These are phyloP conservation scores for Aspergillus unguis DNA, from an alignment of 2,329 filamentous ascomycete species.

Conservation along the genomic window DNA sequence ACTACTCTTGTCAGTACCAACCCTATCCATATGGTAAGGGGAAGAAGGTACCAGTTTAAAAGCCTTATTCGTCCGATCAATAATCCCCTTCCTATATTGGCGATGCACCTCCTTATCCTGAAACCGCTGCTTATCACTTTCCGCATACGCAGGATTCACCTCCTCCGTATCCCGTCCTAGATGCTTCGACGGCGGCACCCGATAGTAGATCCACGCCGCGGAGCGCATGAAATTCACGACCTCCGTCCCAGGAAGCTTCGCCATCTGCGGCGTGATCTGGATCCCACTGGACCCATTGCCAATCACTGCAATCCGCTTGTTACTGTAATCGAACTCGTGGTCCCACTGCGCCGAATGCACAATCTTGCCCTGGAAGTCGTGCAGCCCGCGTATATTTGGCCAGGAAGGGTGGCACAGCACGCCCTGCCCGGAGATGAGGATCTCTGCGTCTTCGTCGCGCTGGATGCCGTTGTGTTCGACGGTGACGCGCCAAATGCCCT, in stretches of 20 bases:
- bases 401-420: slow-evolving; percentile 22
- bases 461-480: slow-evolving; percentile 27
- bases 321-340: slow-evolving; percentile 17
- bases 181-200: slow-evolving; percentile 20
- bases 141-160: slow-evolving; percentile 26
- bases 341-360: slow-evolving; percentile 35
- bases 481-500: slow-evolving; percentile 35
- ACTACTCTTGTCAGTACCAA: slow-evolving; percentile 5
- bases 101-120: slow-evolving; percentile 31
- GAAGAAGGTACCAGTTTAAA: slow-evolving; percentile 16
- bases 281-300: slow-evolving; percentile 32
- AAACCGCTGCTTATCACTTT: slow-evolving; percentile 23
- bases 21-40: neutral
- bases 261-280: slow-evolving; percentile 32
- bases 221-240: slow-evolving; percentile 30
- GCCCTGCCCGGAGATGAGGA: slow-evolving; percentile 34
- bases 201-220: slow-evolving; percentile 28
- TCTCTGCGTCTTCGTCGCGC: slow-evolving; percentile 32
- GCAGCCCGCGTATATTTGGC: slow-evolving; percentile 28
- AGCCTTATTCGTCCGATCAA: slow-evolving; percentile 18
- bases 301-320: slow-evolving; percentile 24
- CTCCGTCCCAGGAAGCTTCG: slow-evolving; percentile 22
- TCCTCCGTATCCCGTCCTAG: slow-evolving; percentile 23
- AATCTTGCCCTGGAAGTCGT: slow-evolving; percentile 28
- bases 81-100: slow-evolving; percentile 35